Percentiles rank a stretch among this genome's conserved stretches.
Conservation (phyloP, 1,284 basidiomycete genomes). For the Pseudozyma pruni region DNA sequence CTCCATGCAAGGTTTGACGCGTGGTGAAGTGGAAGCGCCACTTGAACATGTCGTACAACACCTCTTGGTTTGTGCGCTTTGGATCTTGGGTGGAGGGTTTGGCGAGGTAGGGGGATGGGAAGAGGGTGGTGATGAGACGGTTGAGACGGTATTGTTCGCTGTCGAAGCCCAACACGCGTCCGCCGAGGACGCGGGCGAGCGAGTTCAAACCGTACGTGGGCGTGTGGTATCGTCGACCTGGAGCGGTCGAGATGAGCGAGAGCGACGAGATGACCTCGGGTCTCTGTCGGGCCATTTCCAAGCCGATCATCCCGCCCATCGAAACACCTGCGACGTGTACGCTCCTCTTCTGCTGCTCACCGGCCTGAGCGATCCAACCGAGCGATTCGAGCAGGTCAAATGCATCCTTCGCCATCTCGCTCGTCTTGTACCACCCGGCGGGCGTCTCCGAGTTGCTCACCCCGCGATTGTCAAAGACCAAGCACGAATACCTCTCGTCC, state of each 20-base stretch:
- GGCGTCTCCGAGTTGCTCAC: slow-evolving; percentile 82
- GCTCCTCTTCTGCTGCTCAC: slow-evolving; percentile 68
- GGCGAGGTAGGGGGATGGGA: slow-evolving; percentile 73
- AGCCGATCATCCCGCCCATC: slow-evolving; percentile 85
- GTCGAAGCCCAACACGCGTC: slow-evolving; percentile 72
- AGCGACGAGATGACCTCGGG: slow-evolving; percentile 46
- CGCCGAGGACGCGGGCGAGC: slow-evolving; percentile 67
- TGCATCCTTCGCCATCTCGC: slow-evolving; percentile 81
- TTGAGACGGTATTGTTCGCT: slow-evolving; percentile 72
- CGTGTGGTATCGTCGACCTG: slow-evolving; percentile 42
- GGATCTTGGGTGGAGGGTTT: slow-evolving; percentile 50
- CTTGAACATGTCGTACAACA: slow-evolving; percentile 69
- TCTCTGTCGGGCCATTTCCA: slow-evolving; percentile 60
- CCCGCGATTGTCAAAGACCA: slow-evolving; percentile 89
- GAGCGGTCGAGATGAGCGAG: slow-evolving; percentile 60
- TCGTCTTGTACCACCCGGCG: slow-evolving; percentile 70
- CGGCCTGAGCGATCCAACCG: slow-evolving; percentile 77
- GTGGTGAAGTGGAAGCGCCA: slow-evolving; percentile 74
- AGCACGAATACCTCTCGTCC: slow-evolving; percentile 71
- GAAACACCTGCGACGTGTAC: slow-evolving; percentile 82
- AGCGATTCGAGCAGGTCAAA: slow-evolving; percentile 76
- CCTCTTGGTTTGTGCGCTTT: slow-evolving; percentile 45
- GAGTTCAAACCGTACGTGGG: slow-evolving; percentile 64
- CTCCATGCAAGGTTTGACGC: slow-evolving; percentile 75
- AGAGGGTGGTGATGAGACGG: slow-evolving; percentile 75